phyloP scores from a whole-genome alignment of 2,329 filamentous ascomycete genomes.

The Ascochyta fabae region DNA sequence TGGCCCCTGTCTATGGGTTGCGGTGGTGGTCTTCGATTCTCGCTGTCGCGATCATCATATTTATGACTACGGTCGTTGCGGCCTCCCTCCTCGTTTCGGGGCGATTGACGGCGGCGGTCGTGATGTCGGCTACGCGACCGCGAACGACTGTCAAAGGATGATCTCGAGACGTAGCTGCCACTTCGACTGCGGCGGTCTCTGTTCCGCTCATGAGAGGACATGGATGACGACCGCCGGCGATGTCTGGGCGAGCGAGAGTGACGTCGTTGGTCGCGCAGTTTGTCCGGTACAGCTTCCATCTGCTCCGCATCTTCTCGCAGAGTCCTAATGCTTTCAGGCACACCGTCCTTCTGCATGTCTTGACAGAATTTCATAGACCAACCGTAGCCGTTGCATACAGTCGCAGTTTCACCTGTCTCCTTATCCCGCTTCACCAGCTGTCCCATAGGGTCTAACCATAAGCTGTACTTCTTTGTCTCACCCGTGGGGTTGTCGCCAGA shows the following conservation, averaged over 20 bases:
- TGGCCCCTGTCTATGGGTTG: conserved; percentile 14
- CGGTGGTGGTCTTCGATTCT: conserved; percentile 17
- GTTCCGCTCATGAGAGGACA: conserved; percentile 21
- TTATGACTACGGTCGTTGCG: conserved; percentile 17
- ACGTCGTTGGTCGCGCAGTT: conserved; percentile 17
- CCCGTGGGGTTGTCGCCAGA: conserved; percentile 49
- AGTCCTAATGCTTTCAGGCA: conserved; percentile 32
- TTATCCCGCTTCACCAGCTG: conserved; percentile 71
- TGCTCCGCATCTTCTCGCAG: conserved; percentile 28
- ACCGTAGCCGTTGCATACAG: conserved; percentile 82
- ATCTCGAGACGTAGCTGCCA: conserved; percentile 21
- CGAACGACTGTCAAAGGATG: conserved; percentile 28
- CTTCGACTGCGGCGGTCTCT: conserved; percentile 23
- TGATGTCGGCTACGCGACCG: conserved; percentile 20
- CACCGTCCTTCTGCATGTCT: conserved; percentile 69
- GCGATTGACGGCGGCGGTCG: conserved; percentile 21
- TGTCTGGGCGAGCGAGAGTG: conserved; percentile 18
- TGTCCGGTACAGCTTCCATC: conserved; percentile 21
- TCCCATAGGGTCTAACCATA: conserved; percentile 71
- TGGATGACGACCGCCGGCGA: conserved; percentile 25
- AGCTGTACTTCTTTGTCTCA: conserved; percentile 53
- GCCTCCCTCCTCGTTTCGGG: conserved; percentile 11
- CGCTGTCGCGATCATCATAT: conserved; percentile 15
- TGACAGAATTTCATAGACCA: conserved; percentile 84
- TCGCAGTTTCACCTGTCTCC: conserved; percentile 67